These are phyloP conservation scores for Eucalyptus tenuipes DNA, from an alignment of 345 rosid genomes.

Conservation along the genomic window DNA sequence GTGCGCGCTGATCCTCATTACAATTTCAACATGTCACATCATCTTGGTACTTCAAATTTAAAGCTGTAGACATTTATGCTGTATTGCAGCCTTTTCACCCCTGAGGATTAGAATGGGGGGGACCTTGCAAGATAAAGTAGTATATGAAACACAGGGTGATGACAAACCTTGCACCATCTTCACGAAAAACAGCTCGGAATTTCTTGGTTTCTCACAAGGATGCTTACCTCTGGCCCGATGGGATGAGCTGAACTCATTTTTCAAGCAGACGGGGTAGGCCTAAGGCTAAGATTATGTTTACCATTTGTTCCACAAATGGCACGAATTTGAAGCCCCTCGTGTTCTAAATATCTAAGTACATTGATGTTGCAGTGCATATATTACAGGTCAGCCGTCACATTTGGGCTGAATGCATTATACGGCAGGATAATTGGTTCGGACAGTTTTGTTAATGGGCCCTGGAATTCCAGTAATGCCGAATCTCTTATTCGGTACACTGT, in stretches of 20 bases:
- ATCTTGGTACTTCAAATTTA: neutral
- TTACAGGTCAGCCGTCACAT: conserved; percentile 19
- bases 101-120: conserved; percentile 71
- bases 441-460: conserved; percentile 15
- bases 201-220: conserved; percentile 57
- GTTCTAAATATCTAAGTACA: neutral
- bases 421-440: conserved; percentile 11
- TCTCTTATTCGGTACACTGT: conserved; percentile 21
- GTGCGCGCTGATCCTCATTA: neutral
- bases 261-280: conserved; percentile 35
- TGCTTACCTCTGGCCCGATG: conserved; percentile 57
- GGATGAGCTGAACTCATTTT: conserved; percentile 53
- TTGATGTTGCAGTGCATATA: neutral
- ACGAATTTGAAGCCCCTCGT: neutral
- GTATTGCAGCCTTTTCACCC: conserved; percentile 50
- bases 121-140: conserved; percentile 51
- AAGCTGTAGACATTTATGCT: neutral
- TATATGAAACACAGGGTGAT: conserved; percentile 24
- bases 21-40: neutral
- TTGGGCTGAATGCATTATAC: conserved; percentile 32
- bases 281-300: neutral
- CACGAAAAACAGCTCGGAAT: conserved; percentile 19
- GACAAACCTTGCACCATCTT: conserved; percentile 34
- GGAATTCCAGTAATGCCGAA: conserved; percentile 34
- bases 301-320: neutral